Evolutionary conservation across 2,329 filamentous ascomycete genomes (phyloP), one percentile per base, ranked within the genome.

Genomic region (Diaporthe citriasiana): DNA sequence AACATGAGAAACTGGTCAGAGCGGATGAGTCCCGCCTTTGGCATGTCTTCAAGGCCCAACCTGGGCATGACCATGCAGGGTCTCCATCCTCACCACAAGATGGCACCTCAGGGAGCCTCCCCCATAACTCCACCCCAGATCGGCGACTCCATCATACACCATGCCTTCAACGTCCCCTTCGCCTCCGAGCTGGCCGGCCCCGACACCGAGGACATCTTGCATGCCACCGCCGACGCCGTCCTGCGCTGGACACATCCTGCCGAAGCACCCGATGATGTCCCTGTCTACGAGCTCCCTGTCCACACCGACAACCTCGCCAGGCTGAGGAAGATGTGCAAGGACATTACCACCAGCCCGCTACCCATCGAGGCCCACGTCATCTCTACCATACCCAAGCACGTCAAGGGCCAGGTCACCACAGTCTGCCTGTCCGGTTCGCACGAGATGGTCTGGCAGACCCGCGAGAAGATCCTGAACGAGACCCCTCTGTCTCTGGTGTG

Each of bases 81-180:
- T 77, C 84, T 90, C 81, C 89, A 88, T 79, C 85, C 88, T 76
- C 90, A 91, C 76, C 86, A 88, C 79, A 91, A 92, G 82, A 86
- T 87, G 76, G 83, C 85, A 76, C 82, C 86, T 73, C 86, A 87
- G 73, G 84, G 88, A 70, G 84, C 85, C 75, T 85, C 89, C 73
- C 87, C 90, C 77, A 86, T 91, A 81, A 88, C 92, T 79, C 92
- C 93, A 77, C 91, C 93, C 74, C 92, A 93, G 77, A 88, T 92
- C 76, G 89, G 93, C 81, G 93, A 96, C 82, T 88, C 92, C 70
- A 92, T 91, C 77, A 94, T 98, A 84, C 95, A 97, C 84, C 93
- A 98, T 83, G 96, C 95, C 77, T 98, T 99, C 91, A 98, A 98
- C 82, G 93, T 99, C 65, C 97, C 97, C 75, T 98, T 98, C 85